These are phyloP conservation scores for Pichia deserticola DNA, from an alignment of 805 yeast species.

Conservation along the genomic window DNA sequence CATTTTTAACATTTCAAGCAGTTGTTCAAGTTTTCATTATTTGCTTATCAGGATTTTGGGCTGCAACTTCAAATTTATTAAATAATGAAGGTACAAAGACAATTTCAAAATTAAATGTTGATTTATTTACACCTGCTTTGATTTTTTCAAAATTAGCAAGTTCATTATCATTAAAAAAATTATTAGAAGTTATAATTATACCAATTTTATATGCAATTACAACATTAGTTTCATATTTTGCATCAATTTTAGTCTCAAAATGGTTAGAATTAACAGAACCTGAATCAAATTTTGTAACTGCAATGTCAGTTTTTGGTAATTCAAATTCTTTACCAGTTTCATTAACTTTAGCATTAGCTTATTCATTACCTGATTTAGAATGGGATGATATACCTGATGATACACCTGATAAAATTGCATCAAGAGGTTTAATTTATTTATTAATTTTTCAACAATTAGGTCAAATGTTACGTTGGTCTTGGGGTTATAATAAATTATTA, in stretches of 20 bases:
- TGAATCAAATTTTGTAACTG: conserved; percentile 87
- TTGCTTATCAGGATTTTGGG: conserved; percentile 78
- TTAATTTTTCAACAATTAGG: conserved; percentile 78
- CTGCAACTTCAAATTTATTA: conserved; percentile 67
- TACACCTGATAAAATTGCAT: conserved; percentile 60
- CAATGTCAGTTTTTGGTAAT: conserved; percentile 96
- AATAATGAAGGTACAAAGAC: conserved; percentile 69
- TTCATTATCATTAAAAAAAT: conserved; percentile 62
- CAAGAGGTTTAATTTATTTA: conserved; percentile 68
- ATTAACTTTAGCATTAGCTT: conserved; percentile 69
- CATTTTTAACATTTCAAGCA: conserved; percentile 81
- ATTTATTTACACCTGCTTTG: conserved; percentile 90
- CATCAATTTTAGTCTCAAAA: conserved; percentile 50
- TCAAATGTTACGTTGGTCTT: conserved; percentile 76
- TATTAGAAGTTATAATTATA: conserved; percentile 73
- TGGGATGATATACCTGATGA: conserved; percentile 72
- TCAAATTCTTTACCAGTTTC: conserved; percentile 94
- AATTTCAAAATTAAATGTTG: conserved; percentile 74
- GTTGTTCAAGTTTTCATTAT: conserved; percentile 84
- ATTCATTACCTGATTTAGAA: conserved; percentile 63
- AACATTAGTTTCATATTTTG: conserved; percentile 64
- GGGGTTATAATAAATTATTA: conserved; percentile 73
- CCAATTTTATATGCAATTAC: conserved; percentile 79
- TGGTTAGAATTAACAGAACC: conserved; percentile 55
- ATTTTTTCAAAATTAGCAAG: conserved; percentile 75